These are phyloP conservation scores for Iberis amara DNA, from an alignment of 441 rosid genomes.

Conservation along the genomic window DNA sequence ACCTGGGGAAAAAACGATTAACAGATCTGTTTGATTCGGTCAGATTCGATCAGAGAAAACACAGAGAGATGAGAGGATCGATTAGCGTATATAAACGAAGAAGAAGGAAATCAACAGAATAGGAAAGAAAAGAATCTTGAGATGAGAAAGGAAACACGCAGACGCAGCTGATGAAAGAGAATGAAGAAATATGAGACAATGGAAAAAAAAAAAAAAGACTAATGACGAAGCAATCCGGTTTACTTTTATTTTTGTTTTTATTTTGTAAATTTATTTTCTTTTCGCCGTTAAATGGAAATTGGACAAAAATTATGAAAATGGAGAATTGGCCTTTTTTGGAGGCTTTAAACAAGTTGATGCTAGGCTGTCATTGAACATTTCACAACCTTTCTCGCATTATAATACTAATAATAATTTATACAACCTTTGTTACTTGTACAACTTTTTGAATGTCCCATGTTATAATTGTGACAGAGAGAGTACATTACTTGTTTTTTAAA, in stretches of 20 bases:
- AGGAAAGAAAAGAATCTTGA: slow-evolving; percentile 20
- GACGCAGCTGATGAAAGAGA: not conserved
- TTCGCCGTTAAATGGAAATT: too few species aligned
- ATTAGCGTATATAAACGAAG: slow-evolving; percentile 4
- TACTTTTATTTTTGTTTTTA: not conserved
- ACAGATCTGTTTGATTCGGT: too few species aligned
- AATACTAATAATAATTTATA: too few species aligned
- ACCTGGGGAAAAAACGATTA: slow-evolving; percentile 6
- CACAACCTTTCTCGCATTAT: slow-evolving; percentile 22
- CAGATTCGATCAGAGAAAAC: not conserved
- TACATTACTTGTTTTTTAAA: too few species aligned
- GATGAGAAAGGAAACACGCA: not conserved
- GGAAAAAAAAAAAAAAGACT: not conserved
- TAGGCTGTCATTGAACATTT: slow-evolving; percentile 33
- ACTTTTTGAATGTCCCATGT: too few species aligned
- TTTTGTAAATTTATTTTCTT: too few species aligned
- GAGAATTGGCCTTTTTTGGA: not conserved
- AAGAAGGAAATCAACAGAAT: not conserved
- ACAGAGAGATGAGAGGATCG: not conserved
- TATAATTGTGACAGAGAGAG: too few species aligned
- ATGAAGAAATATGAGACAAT: not conserved
- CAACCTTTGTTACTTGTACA: too few species aligned
- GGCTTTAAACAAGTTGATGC: slow-evolving; percentile 23
- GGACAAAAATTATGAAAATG: not conserved
- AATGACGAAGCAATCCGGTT: slow-evolving; percentile 14